Base-by-base conservation (phyloP, 805 yeast genomes). In the Candida endomychidarum region DNA sequence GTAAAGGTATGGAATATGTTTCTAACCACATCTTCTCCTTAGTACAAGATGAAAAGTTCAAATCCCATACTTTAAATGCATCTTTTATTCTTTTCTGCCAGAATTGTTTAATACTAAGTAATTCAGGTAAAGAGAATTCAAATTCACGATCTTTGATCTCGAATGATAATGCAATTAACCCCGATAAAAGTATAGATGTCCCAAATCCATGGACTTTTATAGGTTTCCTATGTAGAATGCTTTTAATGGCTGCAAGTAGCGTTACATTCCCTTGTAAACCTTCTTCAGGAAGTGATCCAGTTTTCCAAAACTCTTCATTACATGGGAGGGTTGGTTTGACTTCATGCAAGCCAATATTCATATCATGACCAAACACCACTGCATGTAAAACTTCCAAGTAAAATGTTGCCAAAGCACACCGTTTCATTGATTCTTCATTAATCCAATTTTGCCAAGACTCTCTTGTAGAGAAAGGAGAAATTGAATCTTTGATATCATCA, bases 381-480 rank as follows among this genome's bases (percentile, higher is more conserved):
- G 66, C 60, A 35, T 60, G 57, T 11, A 63, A 39, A 2, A 65
- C 55, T 45, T 65, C 71, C 28, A 65, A 47, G 34, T 46, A 58
- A 50, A 44, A 65, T 26, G 48, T 63, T 53, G 64, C 63, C 45
- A 51, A 54, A 47, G 47, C 60, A 33, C 53, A 67, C 29, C 53
- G 50, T 42, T 54, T 66, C 53, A 57, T 51, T 5, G 58, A 55
- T 33, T 65, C 69, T 18, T 53, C 57, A 31, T 65, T 66, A 6
- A 61, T 53, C 65, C 69, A 65, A 22, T 50, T 53, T 7, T 51
- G 54, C 58, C 58, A 54, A 2, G 40, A 38, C 1, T 41, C 50
- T 25, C 17, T 27, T 10, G 31, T 37, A 2, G 42, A 39, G 19
- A 34, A 36, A 3, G 40, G 41, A 3, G 40, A 25, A 2, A 35